Evolutionary conservation across 2,329 filamentous ascomycete genomes (phyloP).

Genomic region (Neonectria punicea): DNA sequence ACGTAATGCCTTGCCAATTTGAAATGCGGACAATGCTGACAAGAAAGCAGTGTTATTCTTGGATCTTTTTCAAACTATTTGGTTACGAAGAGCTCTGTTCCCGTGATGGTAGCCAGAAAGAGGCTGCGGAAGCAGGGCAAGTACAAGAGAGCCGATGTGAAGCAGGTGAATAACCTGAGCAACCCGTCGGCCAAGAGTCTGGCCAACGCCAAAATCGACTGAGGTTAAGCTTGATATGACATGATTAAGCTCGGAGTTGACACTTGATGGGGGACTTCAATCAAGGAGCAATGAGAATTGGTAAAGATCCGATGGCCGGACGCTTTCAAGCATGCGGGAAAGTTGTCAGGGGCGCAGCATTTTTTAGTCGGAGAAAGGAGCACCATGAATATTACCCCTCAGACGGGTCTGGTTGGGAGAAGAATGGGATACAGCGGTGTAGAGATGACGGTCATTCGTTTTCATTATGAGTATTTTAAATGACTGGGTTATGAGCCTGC

Average conservation of each 20-base stretch:
- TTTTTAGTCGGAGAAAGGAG: conserved; percentile 2
- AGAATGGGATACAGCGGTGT: conserved; percentile 7
- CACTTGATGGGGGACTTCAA: not conserved
- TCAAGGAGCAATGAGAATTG: not conserved
- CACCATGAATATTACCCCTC: conserved; percentile 17
- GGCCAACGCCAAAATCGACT: conserved; percentile 81
- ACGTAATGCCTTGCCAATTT: conserved; percentile 50
- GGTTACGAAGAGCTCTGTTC: conserved; percentile 94
- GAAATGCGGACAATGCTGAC: conserved; percentile 44
- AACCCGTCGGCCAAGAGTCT: conserved; percentile 74
- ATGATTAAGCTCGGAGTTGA: not conserved
- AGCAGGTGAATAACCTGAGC: conserved; percentile 83
- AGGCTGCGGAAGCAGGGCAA: conserved; percentile 88
- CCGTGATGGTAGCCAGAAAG: conserved; percentile 97
- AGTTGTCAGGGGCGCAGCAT: conserved; percentile 19
- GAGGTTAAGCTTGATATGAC: conserved; percentile 9
- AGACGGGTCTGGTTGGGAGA: conserved; percentile 11
- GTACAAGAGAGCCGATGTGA: conserved; percentile 73
- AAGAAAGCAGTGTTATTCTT: conserved; percentile 78
- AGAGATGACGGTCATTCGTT: conserved; percentile 17
- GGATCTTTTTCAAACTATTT: conserved; percentile 98
- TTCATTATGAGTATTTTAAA: conserved; percentile 16
- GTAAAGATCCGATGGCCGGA: not conserved
- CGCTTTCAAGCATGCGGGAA: conserved; percentile 9
- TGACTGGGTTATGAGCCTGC: conserved; percentile 12